A percentile compares a stretch with the other conserved stretches of the same genome.
phyloP scores from a whole-genome alignment of 2,329 filamentous ascomycete species.

The Microascus cirrosus region DNA sequence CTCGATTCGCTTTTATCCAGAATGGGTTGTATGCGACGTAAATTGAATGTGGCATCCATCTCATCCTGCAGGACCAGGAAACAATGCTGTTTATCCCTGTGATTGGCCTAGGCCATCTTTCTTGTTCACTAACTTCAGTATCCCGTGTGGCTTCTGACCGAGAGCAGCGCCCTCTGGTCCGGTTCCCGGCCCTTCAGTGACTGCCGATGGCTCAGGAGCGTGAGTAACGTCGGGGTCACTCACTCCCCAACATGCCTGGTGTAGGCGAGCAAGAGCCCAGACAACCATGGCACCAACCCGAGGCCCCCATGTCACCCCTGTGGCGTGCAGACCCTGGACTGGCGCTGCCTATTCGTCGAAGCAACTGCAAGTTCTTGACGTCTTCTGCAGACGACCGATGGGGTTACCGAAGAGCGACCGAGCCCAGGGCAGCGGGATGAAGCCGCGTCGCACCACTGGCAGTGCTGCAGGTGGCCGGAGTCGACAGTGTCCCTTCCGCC shows the following conservation, averaged over 20 bases:
- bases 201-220: no score
- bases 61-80: neutral
- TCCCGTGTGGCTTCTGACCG: neutral
- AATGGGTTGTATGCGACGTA: constrained; percentile 3
- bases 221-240: neutral
- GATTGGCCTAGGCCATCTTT: neutral
- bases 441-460: neutral
- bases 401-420: neutral
- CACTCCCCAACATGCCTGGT: neutral
- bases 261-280: neutral
- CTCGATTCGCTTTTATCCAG: constrained; percentile 2
- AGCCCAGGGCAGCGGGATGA: neutral
- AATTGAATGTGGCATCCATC: constrained; percentile 3
- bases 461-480: neutral
- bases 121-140: neutral
- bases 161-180: neutral
- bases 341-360: neutral
- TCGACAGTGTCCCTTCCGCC: no score
- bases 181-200: neutral
- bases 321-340: neutral
- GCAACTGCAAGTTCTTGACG: neutral
- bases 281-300: neutral
- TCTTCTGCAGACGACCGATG: neutral
- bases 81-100: neutral
- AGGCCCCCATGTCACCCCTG: neutral